Evolutionary conservation across 2,329 filamentous ascomycete species (phyloP), one percentile per base, ranked within the genome.

Genomic region (Pleochaeta shiraiana): DNA sequence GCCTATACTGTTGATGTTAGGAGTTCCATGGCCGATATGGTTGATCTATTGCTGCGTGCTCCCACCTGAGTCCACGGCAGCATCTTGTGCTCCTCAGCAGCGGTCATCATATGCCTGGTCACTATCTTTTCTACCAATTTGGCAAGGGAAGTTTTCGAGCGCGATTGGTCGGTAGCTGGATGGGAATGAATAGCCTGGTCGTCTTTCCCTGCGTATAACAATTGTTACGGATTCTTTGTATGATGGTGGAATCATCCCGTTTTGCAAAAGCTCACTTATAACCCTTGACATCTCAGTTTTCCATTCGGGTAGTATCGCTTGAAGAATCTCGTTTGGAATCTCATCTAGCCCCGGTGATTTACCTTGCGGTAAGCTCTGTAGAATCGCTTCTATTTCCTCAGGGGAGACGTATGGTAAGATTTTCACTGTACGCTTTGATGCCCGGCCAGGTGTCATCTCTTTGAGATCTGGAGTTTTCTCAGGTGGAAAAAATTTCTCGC

Each of bases 201-300:
- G 34, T 47, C 37, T 45, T 21, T 63, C 39, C 50, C n/a, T 47
- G 14, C 24, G 12, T 21, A 63, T 12, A 14, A 28, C 30, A 12
- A 63, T 47, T 11, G 61, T 63, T 11, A 33, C 31, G 26, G 61
- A 50, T 31, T 63, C 37, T 24, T 63, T 63, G 14, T 30, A 63
- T 7, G 37, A 63, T 19, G 12, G 24, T 21, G 61, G 61, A 9
- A 63, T 47, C 31, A 47, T 14, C 5, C 39, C 37, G 1, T 47
- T 28, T 26, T 24, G 7, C 14, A 61, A 24, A n/a, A 61, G 30
- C 14, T 21, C 9, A 24, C 11, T 39, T 7, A 37, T 39, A 4
- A 16, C 31, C 11, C 7, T 4, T 30, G 57, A 30, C 14, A 61
- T 4, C 4, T 39, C 31, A 6, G 26, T 16, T 39, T 39, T 61